Conservation (phyloP, 176 grass and related monocot genomes). For the Phragmites australis region DNA sequence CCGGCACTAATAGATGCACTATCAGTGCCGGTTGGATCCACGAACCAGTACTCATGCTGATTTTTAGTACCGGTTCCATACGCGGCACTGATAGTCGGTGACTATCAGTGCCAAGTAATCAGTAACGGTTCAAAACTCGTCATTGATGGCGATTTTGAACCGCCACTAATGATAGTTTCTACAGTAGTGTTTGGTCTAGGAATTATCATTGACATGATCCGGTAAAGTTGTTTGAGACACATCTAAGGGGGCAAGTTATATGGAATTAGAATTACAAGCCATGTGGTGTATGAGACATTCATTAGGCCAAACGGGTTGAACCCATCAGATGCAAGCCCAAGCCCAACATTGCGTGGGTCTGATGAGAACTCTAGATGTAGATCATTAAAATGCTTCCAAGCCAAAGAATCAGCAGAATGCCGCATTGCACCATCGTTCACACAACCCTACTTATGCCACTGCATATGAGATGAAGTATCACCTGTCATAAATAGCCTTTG, state of each 20-base stretch:
- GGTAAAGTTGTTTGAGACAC: background rate
- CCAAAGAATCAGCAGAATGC: background rate
- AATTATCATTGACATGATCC: conserved; percentile 15
- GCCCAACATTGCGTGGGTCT: background rate
- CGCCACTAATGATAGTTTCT: no score
- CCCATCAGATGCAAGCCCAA: background rate
- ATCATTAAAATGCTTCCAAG: background rate
- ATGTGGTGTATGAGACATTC: background rate
- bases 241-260: background rate
- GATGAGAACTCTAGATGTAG: background rate
- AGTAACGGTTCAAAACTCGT: no score
- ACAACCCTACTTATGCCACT: background rate
- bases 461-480: background rate
- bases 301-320: background rate
- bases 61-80: no score
- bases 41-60: no score
- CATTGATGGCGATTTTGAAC: no score
- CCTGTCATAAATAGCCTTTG: background rate
- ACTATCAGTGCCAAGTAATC: no score
- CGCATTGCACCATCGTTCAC: background rate
- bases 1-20: no score
- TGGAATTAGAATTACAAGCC: background rate
- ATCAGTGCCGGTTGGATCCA: no score
- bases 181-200: background rate
- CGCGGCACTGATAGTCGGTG: no score